Evolutionary conservation across 371 early-diverging fungal species (phyloP), one percentile per base, ranked within the genome.

Genomic region (Syncephalastrum contaminatum): DNA sequence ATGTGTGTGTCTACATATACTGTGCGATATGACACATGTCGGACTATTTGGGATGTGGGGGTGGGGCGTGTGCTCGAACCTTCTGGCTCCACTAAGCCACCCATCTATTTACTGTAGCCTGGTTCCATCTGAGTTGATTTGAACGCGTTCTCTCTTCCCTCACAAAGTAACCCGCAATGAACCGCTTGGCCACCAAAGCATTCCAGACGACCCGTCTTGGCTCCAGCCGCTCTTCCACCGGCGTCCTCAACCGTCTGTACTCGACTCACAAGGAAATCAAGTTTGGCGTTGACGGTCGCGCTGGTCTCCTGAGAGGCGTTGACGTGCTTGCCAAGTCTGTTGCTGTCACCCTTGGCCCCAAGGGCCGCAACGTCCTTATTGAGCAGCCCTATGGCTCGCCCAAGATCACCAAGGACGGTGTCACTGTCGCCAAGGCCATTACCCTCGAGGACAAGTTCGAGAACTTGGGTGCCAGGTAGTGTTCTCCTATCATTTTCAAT

Each of bases 391-490:
- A 95, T 63, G 98, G 98, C 39, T 85, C 91, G 44, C 98, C 98
- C 72, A 97, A 97, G 87, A 98, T 98, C 77, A 98, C 98, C 71
- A 98, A 98, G 91, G 98, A 98, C 73, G 98, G 98, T 80, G 98
- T 98, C 42, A 95, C 98, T 54, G 98, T 98, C 41, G 98, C 98
- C 60, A 97, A 97, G 84, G 86, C 94, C 59, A 94, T 98, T 74
- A 82, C 88, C 25, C 83, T 98, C 39, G 94, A 97, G 75, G 91
- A 93, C 77, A 95, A 94, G 78, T 94, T 98, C 66, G 97, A 98
- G 82, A 97, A 98, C 80, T 86, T 98, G 49, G 98, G 98, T 64
- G 98, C 98, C 54, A 83, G 87, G 85, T 84, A 79, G 2, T 42
- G 25, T 22, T 13, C 8, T 30, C 0, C 43, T 27, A 24, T 41